Percentiles rank a stretch among this genome's conserved stretches.
Conservation (phyloP, 1,284 basidiomycete genomes). For the Puccinia coronata region DNA sequence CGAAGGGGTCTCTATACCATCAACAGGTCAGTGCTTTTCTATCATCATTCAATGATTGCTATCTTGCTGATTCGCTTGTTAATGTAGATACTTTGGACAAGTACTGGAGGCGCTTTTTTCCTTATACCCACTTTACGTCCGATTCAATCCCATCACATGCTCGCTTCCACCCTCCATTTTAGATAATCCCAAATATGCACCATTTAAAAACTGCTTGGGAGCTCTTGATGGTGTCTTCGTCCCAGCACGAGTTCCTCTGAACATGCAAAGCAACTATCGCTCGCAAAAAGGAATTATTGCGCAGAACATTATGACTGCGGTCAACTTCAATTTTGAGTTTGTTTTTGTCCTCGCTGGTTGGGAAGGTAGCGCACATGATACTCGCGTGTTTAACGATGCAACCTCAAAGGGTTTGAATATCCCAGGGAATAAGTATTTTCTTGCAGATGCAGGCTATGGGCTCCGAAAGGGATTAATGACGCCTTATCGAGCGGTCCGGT, state of each 20-base stretch:
- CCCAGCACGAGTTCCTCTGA: neutral
- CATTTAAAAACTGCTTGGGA: neutral
- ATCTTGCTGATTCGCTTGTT: neutral
- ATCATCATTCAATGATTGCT: neutral
- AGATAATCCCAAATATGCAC: neutral
- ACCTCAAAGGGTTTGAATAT: neutral
- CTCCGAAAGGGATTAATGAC: too few species aligned
- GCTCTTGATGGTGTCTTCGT: conserved; percentile 7
- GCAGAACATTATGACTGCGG: too few species aligned
- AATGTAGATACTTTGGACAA: neutral
- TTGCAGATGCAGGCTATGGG: conserved; percentile 5
- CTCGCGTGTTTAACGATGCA: conserved; percentile 5
- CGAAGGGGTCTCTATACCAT: neutral
- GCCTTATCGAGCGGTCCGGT: too few species aligned
- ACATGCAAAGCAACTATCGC: neutral
- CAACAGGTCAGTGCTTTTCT: neutral
- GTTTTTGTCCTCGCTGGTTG: conserved; percentile 16
- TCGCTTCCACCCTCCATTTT: neutral
- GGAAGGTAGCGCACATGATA: conserved; percentile 24
- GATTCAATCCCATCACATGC: neutral
- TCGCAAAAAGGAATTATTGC: neutral
- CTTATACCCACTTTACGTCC: neutral
- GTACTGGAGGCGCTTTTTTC: neutral
- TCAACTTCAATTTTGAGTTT: neutral
- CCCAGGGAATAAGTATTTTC: neutral